Base-by-base conservation (phyloP, 2,329 filamentous ascomycete genomes). In the Hortaea sp. region DNA sequence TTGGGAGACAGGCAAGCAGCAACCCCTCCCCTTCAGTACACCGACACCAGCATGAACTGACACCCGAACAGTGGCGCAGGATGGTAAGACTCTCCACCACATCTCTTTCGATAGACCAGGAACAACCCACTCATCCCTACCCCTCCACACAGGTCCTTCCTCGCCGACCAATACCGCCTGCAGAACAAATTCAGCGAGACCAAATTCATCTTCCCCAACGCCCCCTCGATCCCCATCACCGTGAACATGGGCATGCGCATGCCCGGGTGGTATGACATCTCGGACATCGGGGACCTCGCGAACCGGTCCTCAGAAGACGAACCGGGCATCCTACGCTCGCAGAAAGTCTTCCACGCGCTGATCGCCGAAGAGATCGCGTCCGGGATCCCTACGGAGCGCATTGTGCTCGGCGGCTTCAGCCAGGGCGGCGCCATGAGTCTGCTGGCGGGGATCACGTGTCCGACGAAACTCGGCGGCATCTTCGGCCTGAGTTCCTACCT, bases 161-260 rank as follows among this genome's bases (percentile, higher is more conserved):
- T 92, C 13, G 88, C 92, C 30, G 83, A 94, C 71, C 88, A 90
- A 67, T 95, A 85, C 84, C 81, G 88, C 46, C 76, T 82, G 31
- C 78, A 85, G 43, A 78, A 81, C 65, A 82, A 83, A 61, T 87
- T 97, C 53, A 79, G 88, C 48, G 85, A 95, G 68, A 86, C 95
- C 64, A 85, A 90, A 63, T 97, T 97, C 66, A 79, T 98, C 61
- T 83, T 98, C 66, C 92, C 92, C 11, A 86, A 95, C 69, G 92
- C 92, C 29, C 88, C 90, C 20, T 48, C 46, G 34, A 61, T 58
- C 32, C 57, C 53, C 37, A 62, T 59, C 46, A 63, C 54, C 4
- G 47, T 57, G 82, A 88, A 88, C 63, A 73, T 75, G 51, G 85
- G 86, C 45, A 82, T 84, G 76, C 63, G 66, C 28, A 94, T 95